These are phyloP conservation scores for Plasmopara muralis DNA, from an alignment of 352 stramenopile species.

Conservation along the genomic window DNA sequence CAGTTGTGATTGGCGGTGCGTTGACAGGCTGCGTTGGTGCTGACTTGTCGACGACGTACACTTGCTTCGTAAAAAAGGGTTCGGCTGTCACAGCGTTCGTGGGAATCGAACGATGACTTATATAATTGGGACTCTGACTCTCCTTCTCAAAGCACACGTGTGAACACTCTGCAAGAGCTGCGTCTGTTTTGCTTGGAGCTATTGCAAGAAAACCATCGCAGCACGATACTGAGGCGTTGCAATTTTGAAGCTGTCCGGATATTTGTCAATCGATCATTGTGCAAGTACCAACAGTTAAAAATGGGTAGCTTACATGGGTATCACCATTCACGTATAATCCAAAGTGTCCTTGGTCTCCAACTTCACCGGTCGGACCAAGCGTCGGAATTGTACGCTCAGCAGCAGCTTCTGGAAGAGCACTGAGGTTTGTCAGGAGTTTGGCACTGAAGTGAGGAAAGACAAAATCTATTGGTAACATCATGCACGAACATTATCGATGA, in stretches of 20 bases:
- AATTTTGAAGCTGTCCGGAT: conserved; percentile 74
- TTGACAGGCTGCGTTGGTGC: conserved; percentile 5
- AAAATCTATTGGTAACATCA: conserved; percentile 48
- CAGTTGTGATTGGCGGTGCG: conserved; percentile 29
- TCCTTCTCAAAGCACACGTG: conserved; percentile 43
- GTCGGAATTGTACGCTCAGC: conserved; percentile 38
- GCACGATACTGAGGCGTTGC: conserved; percentile 82
- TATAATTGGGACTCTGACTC: conserved; percentile 28
- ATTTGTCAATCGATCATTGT: conserved; percentile 1
- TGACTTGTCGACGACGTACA: conserved; percentile 20
- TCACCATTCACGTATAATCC: conserved; percentile 86
- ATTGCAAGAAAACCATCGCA: conserved; percentile 58
- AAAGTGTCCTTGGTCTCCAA: conserved; percentile 87
- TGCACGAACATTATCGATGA: background rate
- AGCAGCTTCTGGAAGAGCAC: conserved; percentile 22
- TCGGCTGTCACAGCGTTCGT: conserved; percentile 37
- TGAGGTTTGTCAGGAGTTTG: conserved; percentile 66
- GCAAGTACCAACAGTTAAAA: background rate
- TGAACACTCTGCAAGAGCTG: conserved; percentile 23
- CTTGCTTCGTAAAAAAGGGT: conserved; percentile 40
- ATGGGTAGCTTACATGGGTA: conserved; percentile 40
- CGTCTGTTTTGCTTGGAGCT: conserved; percentile 6
- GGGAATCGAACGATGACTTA: conserved; percentile 27
- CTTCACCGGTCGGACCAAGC: conserved; percentile 73
- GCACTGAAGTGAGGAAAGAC: conserved; percentile 73